A percentile compares a stretch with the other conserved stretches of the same genome.
Evolutionary conservation across 805 yeast genomes (phyloP).

Genomic region (Sugiyamaella valdiviana): DNA sequence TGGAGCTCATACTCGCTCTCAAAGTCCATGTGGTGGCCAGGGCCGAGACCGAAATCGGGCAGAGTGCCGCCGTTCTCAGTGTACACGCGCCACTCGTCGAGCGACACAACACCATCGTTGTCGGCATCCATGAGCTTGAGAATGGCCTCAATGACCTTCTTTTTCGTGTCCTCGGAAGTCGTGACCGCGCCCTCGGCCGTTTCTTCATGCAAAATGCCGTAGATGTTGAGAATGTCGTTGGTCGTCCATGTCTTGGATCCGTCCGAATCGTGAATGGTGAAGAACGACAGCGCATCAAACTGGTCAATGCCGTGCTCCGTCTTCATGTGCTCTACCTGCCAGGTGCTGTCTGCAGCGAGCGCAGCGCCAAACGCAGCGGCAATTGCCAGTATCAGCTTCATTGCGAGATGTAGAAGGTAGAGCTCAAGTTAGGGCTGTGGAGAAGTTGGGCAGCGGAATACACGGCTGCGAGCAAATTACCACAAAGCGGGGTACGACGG

Average conservation of each 20-base stretch:
- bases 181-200: conserved; percentile 58
- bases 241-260: conserved; percentile 47
- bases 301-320: conserved; percentile 76
- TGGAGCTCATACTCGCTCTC: conserved; percentile 91
- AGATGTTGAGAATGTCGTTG: conserved; percentile 71
- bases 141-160: conserved; percentile 50
- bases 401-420: background rate
- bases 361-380: background rate
- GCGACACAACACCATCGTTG: conserved; percentile 55
- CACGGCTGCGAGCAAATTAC: no score
- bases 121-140: conserved; percentile 58
- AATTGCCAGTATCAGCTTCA: background rate
- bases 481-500: no score
- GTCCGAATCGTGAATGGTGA: conserved; percentile 66
- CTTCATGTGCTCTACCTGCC: conserved; percentile 65
- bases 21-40: conserved; percentile 90
- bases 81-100: conserved; percentile 66
- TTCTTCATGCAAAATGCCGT: conserved; percentile 68
- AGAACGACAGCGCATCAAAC: conserved; percentile 70
- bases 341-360: conserved; percentile 17
- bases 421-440: no score
- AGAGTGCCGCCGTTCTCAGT: conserved; percentile 58
- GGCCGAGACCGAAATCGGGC: conserved; percentile 91
- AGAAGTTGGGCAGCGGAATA: no score
- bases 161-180: conserved; percentile 47